Evolutionary conservation across 139 green algal genomes (phyloP).

Genomic region (Edaphochlamys debaryana): DNA sequence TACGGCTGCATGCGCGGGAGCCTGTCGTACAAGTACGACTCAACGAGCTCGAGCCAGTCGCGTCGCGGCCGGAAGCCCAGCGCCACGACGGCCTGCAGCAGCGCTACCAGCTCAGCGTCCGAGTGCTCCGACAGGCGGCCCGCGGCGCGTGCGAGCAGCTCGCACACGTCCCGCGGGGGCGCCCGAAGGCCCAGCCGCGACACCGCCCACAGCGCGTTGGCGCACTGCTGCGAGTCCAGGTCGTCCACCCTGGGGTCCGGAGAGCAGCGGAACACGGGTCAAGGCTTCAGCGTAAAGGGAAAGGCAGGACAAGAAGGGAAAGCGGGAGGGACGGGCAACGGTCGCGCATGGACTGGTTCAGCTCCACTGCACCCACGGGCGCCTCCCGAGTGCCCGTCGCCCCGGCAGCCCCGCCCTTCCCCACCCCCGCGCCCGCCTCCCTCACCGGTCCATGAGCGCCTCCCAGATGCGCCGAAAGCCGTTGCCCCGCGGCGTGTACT

Average conservation of each 20-base stretch:
- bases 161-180: neutral
- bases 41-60: conserved; percentile 16
- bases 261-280: no score
- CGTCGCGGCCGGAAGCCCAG: neutral
- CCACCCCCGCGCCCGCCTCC: no score
- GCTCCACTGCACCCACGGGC: no score
- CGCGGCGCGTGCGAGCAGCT: neutral
- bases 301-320: no score
- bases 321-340: no score
- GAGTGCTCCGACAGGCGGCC: conserved; percentile 1
- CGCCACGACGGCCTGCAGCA: neutral
- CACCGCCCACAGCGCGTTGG: conserved; percentile 38
- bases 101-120: conserved; percentile 1
- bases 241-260: neutral
- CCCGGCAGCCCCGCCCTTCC: no score
- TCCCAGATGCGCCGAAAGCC: neutral
- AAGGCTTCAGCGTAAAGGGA: no score
- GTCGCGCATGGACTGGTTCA: no score
- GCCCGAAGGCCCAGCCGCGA: neutral
- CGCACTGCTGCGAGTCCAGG: conserved; percentile 11
- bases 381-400: no score
- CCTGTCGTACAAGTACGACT: conserved; percentile 3
- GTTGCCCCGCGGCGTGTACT: neutral
- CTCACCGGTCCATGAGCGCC: conserved; percentile 7
- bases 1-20: conserved; percentile 12